These are phyloP conservation scores for Aspergillus felis DNA, from an alignment of 2,329 filamentous ascomycete genomes.

Conservation along the genomic window DNA sequence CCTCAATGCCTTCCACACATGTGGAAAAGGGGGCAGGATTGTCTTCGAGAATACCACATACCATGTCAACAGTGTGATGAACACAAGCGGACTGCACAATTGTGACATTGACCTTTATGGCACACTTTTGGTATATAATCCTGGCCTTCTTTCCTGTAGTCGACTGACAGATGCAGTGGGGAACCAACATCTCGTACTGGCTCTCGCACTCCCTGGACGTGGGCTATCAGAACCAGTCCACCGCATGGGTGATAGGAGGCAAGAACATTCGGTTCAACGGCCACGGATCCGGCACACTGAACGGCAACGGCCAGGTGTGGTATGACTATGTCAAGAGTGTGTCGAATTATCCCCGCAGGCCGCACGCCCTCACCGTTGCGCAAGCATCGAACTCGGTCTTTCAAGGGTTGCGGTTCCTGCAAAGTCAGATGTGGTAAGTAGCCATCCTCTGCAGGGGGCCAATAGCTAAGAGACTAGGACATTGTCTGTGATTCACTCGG, in stretches of 20 bases:
- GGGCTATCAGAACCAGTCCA: constrained; percentile 49
- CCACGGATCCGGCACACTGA: constrained; percentile 45
- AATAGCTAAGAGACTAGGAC: constrained; percentile 28
- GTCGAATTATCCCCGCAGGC: constrained; percentile 30
- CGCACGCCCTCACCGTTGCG: constrained; percentile 25
- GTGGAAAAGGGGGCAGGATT: constrained; percentile 48
- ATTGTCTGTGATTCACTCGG: constrained; percentile 50
- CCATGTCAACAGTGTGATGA: constrained; percentile 49
- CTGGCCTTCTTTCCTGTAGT: background rate
- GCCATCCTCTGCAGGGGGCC: background rate
- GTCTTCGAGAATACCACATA: constrained; percentile 49
- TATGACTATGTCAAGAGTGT: constrained; percentile 27
- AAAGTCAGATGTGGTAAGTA: constrained; percentile 56
- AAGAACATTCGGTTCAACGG: constrained; percentile 48
- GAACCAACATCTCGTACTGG: constrained; percentile 46
- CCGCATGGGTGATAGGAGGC: constrained; percentile 50
- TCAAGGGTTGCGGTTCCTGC: constrained; percentile 31
- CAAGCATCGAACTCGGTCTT: constrained; percentile 15
- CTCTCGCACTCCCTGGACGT: constrained; percentile 44
- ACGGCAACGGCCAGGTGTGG: constrained; percentile 46
- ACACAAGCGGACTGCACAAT: constrained; percentile 45
- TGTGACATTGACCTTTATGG: constrained; percentile 48
- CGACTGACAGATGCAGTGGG: constrained; percentile 21
- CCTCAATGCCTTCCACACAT: constrained; percentile 47
- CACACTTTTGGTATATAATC: constrained; percentile 41